Percentiles rank a stretch among this genome's conserved stretches.
Evolutionary conservation across 768 basidiomycete species (phyloP).

Genomic region (Lentinula detonsa): DNA sequence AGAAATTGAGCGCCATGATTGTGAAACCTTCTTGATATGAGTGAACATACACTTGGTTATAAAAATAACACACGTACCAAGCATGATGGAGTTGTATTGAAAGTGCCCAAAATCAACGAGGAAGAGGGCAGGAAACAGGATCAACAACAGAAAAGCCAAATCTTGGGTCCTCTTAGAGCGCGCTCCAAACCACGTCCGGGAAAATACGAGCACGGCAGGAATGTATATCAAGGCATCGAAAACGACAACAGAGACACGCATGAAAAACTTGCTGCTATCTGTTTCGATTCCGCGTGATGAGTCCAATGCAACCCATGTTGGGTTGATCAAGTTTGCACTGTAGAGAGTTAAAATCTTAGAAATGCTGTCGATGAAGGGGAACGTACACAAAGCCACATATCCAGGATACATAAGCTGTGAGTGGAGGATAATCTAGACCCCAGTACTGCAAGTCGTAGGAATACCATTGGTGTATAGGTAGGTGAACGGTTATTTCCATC

Average conservation of each 20-base stretch:
- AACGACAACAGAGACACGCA: constrained; percentile 71
- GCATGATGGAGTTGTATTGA: constrained; percentile 94
- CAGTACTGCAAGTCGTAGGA: constrained; percentile 84
- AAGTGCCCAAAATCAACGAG: constrained; percentile 92
- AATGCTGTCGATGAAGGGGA: background rate
- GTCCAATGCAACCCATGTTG: constrained; percentile 67
- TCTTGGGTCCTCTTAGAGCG: constrained; percentile 77
- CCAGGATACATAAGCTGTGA: constrained; percentile 90
- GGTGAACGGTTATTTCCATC: constrained; percentile 86
- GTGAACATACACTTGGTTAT: background rate
- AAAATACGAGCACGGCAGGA: constrained; percentile 66
- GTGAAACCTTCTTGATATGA: constrained; percentile 47
- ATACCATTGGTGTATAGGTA: constrained; percentile 80
- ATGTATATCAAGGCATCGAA: constrained; percentile 72
- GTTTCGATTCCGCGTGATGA: constrained; percentile 70
- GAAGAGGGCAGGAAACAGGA: constrained; percentile 80
- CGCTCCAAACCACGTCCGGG: constrained; percentile 55
- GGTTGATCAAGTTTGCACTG: constrained; percentile 46
- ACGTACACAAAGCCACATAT: constrained; percentile 71
- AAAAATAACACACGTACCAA: constrained; percentile 44
- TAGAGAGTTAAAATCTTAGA: background rate
- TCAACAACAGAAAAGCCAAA: constrained; percentile 59
- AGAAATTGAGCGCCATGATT: constrained; percentile 61
- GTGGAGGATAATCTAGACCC: constrained; percentile 92
- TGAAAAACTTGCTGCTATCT: constrained; percentile 60